A percentile compares a stretch with the other conserved stretches of the same genome.
These are phyloP conservation scores for Aspergillus intermedius DNA, from an alignment of 2,329 filamentous ascomycete species.

Conservation along the genomic window DNA sequence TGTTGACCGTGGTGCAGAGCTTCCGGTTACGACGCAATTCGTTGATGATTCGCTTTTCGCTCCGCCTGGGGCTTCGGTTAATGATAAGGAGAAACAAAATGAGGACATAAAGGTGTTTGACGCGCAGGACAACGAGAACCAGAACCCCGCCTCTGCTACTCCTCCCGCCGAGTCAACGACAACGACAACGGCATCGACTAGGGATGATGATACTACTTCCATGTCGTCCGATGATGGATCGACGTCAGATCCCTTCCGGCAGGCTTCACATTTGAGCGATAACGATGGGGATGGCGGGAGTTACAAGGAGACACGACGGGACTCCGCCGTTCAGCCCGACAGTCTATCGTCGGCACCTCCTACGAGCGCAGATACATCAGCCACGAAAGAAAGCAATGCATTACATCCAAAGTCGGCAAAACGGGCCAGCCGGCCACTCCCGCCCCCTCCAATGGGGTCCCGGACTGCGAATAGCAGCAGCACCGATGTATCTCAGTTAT, in stretches of 20 bases:
- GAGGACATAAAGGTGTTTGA: no score
- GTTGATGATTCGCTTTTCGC: no score
- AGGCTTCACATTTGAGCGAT: constrained; percentile 21
- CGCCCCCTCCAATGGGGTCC: constrained; percentile 6
- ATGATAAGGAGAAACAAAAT: no score
- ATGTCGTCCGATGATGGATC: constrained; percentile 27
- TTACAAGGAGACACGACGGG: constrained; percentile 2
- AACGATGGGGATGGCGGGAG: constrained; percentile 12
- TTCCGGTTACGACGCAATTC: no score
- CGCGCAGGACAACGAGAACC: no score
- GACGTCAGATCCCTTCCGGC: constrained; percentile 33
- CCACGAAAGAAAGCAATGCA: neutral
- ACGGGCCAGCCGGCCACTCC: neutral
- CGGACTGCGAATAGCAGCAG: constrained; percentile 41
- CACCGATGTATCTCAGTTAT: constrained; percentile 42
- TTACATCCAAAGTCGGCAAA: neutral
- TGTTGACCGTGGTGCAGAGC: no score
- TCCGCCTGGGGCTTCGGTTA: no score
- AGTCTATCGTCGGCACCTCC: constrained; percentile 1
- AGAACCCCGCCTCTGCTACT: no score
- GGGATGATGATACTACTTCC: no score
- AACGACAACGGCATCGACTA: constrained; percentile 15
- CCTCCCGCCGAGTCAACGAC: constrained; percentile 12
- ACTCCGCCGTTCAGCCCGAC: neutral
- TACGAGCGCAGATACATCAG: neutral